phyloP scores from a whole-genome alignment of 805 yeast genomes.

The Candida silvicultrix region DNA sequence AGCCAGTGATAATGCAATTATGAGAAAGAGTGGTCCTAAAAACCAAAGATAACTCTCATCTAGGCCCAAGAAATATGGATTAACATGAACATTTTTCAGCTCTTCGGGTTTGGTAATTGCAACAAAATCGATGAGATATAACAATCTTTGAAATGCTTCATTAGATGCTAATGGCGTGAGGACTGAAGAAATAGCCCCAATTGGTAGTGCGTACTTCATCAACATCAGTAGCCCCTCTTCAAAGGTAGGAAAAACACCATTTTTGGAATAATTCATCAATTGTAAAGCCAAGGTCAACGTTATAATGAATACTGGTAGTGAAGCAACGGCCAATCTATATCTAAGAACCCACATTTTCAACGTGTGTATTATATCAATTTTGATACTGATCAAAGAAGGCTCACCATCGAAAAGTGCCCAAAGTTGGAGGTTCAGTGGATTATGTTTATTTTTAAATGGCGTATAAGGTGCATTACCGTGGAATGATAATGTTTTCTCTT shows the following conservation, averaged over 20 bases:
- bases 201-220: slow-evolving; percentile 20
- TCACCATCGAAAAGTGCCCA: slow-evolving; percentile 30
- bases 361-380: slow-evolving; percentile 51
- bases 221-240: slow-evolving; percentile 38
- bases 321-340: slow-evolving; percentile 68
- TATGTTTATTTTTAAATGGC: slow-evolving; percentile 33
- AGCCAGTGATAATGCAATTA: slow-evolving; percentile 40
- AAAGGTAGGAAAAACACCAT: slow-evolving; percentile 36
- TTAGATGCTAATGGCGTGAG: slow-evolving; percentile 34
- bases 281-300: slow-evolving; percentile 50
- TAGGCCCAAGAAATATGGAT: slow-evolving; percentile 64
- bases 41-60: slow-evolving; percentile 50
- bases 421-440: slow-evolving; percentile 35
- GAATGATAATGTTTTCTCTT: slow-evolving; percentile 31
- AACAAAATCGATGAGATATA: slow-evolving; percentile 47
- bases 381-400: slow-evolving; percentile 16
- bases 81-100: slow-evolving; percentile 35
- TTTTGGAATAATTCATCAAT: slow-evolving; percentile 34
- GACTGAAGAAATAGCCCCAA: slow-evolving; percentile 23
- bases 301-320: slow-evolving; percentile 61
- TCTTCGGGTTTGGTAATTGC: slow-evolving; percentile 40
- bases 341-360: slow-evolving; percentile 66
- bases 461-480: slow-evolving; percentile 71
- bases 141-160: slow-evolving; percentile 29
- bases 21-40: slow-evolving; percentile 51